These are phyloP conservation scores for Xylariaceae sp. DNA, from an alignment of 2,329 filamentous ascomycete species.

Conservation along the genomic window DNA sequence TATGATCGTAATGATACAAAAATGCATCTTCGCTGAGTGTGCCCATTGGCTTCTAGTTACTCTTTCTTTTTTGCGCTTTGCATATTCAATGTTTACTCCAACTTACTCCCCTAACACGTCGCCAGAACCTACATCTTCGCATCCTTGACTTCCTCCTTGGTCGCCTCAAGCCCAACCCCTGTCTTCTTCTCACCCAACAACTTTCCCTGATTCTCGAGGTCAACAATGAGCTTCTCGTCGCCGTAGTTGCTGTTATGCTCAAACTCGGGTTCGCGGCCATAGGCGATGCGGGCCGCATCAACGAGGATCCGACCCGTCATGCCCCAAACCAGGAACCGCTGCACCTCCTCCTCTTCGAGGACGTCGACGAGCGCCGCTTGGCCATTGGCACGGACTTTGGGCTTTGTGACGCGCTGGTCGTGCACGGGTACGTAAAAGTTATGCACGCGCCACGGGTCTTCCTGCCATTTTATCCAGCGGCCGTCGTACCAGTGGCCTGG, in stretches of 20 bases:
- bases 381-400: constrained; percentile 44
- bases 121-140: constrained; percentile 56
- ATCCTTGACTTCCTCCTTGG: constrained; percentile 46
- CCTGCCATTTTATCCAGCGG: constrained; percentile 80
- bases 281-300: constrained; percentile 85
- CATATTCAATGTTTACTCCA: too few relatives aligned
- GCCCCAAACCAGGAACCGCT: constrained; percentile 85
- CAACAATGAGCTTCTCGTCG: constrained; percentile 59
- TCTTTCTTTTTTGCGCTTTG: too few relatives aligned
- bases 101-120: too few relatives aligned
- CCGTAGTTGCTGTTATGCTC: constrained; percentile 67
- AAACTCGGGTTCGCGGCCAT: constrained; percentile 82
- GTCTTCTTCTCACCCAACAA: constrained; percentile 54
- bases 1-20: background rate
- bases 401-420: constrained; percentile 71
- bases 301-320: constrained; percentile 93
- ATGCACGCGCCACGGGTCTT: constrained; percentile 82
- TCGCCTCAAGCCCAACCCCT: constrained; percentile 41
- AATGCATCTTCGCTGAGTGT: background rate
- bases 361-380: constrained; percentile 34
- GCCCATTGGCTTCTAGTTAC: background rate
- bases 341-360: constrained; percentile 51
- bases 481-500: constrained; percentile 83
- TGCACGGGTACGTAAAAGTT: constrained; percentile 89
- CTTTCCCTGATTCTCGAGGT: constrained; percentile 52